Evolutionary conservation across 495 filamentous ascomycete species (phyloP), one percentile per base, ranked within the genome.

Genomic region (Penicillium angulare): DNA sequence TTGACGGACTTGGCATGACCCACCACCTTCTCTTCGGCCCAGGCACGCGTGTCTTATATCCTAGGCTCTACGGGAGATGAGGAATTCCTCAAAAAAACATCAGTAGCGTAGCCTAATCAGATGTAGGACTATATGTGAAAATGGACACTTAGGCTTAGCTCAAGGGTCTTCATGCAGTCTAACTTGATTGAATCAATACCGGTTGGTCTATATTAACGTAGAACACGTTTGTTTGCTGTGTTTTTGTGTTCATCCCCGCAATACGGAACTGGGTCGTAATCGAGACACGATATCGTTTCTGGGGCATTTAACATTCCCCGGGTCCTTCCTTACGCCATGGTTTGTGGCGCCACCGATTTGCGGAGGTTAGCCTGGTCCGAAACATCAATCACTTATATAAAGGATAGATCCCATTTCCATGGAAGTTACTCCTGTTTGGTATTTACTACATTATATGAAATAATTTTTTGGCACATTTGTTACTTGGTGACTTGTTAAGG

Each of bases 301-400:
- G 56, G 56, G 56, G 48, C 39, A 59, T 41, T 43, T 34, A 18
- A 34, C 18, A 44, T 50, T 55, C 39, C 47, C 32, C 51, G 1
- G 39, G 32, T 18, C 44, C 33, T 26, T 20, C 35, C 1, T 43
- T 43, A 32, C 48, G 43, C 42, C 42, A 49, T 46, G 47, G 36
- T 20, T 55, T 49, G 31, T 58, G 47, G 50, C 55, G 50, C 55
- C 50, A 50, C 53, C 36, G 35, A 49, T 42, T 49, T 39, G 26
- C 32, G 35, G 16, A 22, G 33, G 15, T 27, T 29, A 41, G 38
- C 18, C 21, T 5, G 20, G 3, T 15, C 10, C 18, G 36, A 38
- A n/a, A 23, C 22, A 10, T 22, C n/a, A 21, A 7, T 17, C n/a
- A n/a, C n/a, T n/a, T 34, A 46, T 57, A 57, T 53, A 57, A 49